These are phyloP conservation scores for Cicer arietinum DNA, from an alignment of 306 rosid genomes.

Conservation along the genomic window DNA sequence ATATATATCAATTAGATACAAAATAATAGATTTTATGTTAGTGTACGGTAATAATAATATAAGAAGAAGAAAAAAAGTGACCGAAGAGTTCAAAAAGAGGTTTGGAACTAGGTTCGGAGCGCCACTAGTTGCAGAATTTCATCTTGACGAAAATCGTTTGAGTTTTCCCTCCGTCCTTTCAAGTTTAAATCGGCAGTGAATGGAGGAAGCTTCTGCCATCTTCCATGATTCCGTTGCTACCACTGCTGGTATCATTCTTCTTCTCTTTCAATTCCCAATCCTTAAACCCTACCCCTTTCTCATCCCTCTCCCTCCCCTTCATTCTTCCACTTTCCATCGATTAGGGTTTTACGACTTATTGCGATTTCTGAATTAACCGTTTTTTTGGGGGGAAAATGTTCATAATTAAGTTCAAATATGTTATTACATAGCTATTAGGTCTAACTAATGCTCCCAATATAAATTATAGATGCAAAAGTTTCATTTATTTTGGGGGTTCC, in stretches of 20 bases:
- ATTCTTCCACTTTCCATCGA: neutral
- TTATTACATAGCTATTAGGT: neutral
- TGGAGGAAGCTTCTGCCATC: slow-evolving; percentile 67
- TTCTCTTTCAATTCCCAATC: neutral
- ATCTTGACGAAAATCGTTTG: slow-evolving; percentile 34
- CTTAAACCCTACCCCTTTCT: neutral
- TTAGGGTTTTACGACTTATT: slow-evolving; percentile 35
- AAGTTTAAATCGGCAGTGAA: slow-evolving; percentile 8
- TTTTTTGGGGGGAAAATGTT: neutral
- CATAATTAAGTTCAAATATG: neutral
- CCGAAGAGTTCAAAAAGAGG: slow-evolving; percentile 42
- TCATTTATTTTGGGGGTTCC: slow-evolving; percentile 33
- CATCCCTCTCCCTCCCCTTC: neutral
- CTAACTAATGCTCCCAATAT: neutral
- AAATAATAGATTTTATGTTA: too few species aligned
- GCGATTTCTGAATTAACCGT: neutral
- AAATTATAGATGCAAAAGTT: neutral
- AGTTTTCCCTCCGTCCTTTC: slow-evolving; percentile 45
- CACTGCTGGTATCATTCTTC: slow-evolving; percentile 44
- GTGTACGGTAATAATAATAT: neutral
- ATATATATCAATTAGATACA: too few species aligned
- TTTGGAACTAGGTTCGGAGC: slow-evolving; percentile 59
- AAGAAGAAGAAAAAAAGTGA: neutral
- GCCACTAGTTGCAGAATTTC: slow-evolving; percentile 46
- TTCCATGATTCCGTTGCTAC: slow-evolving; percentile 38